These are phyloP conservation scores for Graphilbum ipis-grandicollis DNA, from an alignment of 2,329 filamentous ascomycete genomes.

Conservation along the genomic window DNA sequence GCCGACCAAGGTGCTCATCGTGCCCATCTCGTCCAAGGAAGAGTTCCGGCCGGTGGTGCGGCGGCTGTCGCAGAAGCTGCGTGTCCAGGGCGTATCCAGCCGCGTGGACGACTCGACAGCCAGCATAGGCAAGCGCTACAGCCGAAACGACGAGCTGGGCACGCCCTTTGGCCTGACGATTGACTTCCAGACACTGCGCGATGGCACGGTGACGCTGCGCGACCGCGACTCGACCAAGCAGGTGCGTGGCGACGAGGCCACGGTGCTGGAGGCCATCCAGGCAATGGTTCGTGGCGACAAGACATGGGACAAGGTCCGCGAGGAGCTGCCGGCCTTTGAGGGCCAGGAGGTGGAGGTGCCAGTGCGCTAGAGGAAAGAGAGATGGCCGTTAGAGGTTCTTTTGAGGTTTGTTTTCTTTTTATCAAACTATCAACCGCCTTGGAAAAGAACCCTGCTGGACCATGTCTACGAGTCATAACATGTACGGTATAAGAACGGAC, in stretches of 20 bases:
- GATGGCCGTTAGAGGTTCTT: no score
- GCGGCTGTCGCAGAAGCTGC: conserved; percentile 57
- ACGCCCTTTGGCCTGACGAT: conserved; percentile 88
- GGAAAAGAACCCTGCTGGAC: no score
- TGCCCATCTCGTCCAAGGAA: conserved; percentile 67
- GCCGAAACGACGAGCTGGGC: conserved; percentile 87
- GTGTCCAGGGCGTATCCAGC: conserved; percentile 61
- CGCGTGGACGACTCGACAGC: conserved; percentile 81
- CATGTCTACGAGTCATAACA: no score
- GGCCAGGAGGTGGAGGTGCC: conserved; percentile 40
- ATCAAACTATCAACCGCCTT: no score
- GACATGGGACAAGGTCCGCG: conserved; percentile 51
- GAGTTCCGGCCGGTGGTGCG: conserved; percentile 66
- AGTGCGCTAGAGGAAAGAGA: conserved; percentile 1
- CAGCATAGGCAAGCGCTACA: conserved; percentile 87
- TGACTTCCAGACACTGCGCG: conserved; percentile 88
- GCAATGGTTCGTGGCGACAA: conserved; percentile 30
- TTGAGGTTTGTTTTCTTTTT: no score
- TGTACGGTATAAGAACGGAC: no score
- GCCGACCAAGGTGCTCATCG: conserved; percentile 89
- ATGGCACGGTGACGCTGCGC: conserved; percentile 70
- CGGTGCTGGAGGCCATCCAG: conserved; percentile 59
- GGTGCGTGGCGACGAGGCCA: conserved; percentile 67
- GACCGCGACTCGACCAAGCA: conserved; percentile 85
- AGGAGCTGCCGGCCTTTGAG: conserved; percentile 70